phyloP scores from a whole-genome alignment of 208 protist species.

The Giardia muris region DNA sequence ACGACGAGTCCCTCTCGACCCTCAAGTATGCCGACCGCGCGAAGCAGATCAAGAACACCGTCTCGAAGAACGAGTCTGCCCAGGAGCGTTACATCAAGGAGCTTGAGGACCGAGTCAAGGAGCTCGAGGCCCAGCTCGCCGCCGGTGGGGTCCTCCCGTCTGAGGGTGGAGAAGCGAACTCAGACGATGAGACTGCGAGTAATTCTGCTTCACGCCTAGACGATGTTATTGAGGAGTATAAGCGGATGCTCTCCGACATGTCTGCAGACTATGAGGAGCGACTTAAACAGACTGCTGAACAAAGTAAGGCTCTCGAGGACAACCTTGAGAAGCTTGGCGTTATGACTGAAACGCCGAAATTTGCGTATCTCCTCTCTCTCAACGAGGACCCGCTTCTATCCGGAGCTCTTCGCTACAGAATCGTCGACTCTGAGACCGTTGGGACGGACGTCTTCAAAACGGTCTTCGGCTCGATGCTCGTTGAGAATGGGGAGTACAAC shows the following conservation, averaged over 20 bases:
- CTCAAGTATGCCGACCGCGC: slow-evolving; percentile 30
- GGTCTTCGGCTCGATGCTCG: neutral
- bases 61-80: slow-evolving; percentile 26
- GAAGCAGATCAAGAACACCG: slow-evolving; percentile 37
- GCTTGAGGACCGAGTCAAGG: neutral
- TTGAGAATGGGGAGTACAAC: neutral
- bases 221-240: neutral
- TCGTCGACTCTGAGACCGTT: neutral
- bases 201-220: neutral
- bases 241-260: neutral
- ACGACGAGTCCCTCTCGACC: slow-evolving; percentile 44
- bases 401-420: neutral
- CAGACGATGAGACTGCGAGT: neutral
- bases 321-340: neutral
- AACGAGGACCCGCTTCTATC: neutral
- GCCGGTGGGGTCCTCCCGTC: too few relatives aligned
- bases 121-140: neutral
- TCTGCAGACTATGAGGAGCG: neutral
- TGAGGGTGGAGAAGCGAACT: neutral
- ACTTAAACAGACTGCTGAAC: neutral
- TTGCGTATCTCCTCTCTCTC: neutral
- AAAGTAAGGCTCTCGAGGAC: neutral
- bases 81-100: slow-evolving; percentile 15
- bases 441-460: neutral
- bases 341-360: neutral